Conservation (phyloP, 306 rosid species). For the Ormosia semicastrata region DNA sequence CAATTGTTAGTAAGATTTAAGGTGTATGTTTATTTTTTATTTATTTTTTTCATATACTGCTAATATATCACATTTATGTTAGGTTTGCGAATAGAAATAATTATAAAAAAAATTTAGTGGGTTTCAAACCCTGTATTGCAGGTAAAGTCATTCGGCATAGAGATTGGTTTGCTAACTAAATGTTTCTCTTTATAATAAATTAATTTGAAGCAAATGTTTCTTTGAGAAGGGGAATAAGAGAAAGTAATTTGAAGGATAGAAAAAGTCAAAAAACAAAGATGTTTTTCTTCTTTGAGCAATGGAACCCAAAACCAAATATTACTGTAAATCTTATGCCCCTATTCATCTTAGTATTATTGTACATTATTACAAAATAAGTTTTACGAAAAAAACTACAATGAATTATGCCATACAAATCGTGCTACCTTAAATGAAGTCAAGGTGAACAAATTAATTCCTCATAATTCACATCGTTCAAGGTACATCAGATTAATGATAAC, state of each 20-base stretch:
- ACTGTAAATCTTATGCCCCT: not conserved
- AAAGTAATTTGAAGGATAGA: not conserved
- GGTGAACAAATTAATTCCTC: not conserved
- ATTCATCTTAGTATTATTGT: not conserved
- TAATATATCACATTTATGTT: not conserved
- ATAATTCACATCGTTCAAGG: conserved; percentile 2
- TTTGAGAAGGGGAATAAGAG: not conserved
- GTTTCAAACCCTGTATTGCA: too few species aligned
- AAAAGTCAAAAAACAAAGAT: not conserved
- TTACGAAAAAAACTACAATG: not conserved
- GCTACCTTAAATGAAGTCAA: conserved; percentile 3
- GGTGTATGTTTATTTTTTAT: not conserved
- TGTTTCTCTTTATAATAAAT: too few species aligned
- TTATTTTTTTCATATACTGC: not conserved
- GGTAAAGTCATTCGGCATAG: too few species aligned
- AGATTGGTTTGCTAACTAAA: too few species aligned
- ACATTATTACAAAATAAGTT: not conserved
- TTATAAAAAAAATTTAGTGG: too few species aligned
- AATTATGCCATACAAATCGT: not conserved
- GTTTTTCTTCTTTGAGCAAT: not conserved
- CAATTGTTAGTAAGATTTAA: not conserved
- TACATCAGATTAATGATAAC: conserved; percentile 15
- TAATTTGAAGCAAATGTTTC: not conserved
- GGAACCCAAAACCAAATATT: not conserved
- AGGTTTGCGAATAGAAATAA: not conserved